Percentiles rank a stretch among this genome's conserved stretches.
These are phyloP conservation scores for Fusarium sp. DNA, from an alignment of 2,329 filamentous ascomycete species.

Conservation along the genomic window DNA sequence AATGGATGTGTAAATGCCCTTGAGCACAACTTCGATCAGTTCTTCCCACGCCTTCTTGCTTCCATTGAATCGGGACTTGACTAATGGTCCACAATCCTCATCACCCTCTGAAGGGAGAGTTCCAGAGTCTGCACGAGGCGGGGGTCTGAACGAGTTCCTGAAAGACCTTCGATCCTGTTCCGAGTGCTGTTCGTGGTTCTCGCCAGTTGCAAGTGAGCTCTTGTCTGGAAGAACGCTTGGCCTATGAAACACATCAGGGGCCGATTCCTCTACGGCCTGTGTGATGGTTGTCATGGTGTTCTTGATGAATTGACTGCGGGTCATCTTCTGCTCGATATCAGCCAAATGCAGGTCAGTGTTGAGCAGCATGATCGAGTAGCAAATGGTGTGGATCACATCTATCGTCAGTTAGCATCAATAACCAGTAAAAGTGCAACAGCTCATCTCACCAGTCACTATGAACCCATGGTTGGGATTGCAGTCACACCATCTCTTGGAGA, in stretches of 20 bases:
- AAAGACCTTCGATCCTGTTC: constrained; percentile 57
- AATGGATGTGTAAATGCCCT: constrained; percentile 92
- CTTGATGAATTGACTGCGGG: constrained; percentile 90
- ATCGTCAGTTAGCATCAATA: constrained; percentile 46
- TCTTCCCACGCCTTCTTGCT: constrained; percentile 84
- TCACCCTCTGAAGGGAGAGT: constrained; percentile 54
- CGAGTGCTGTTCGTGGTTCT: constrained; percentile 48
- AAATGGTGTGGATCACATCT: constrained; percentile 97
- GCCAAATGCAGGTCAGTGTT: constrained; percentile 97
- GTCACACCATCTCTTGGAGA: constrained; percentile 90
- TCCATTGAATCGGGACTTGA: constrained; percentile 81
- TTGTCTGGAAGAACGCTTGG: constrained; percentile 66
- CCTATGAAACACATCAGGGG: constrained; percentile 73
- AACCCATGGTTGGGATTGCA: constrained; percentile 96
- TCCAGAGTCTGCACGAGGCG: constrained; percentile 56
- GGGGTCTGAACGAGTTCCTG: constrained; percentile 64
- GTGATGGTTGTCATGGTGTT: constrained; percentile 94
- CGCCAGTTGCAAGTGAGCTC: constrained; percentile 47
- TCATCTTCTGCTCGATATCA: constrained; percentile 98
- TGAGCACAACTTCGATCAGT: constrained; percentile 90
- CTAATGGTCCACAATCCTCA: constrained; percentile 76
- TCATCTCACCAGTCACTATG: constrained; percentile 79
- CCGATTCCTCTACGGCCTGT: constrained; percentile 79
- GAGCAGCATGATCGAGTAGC: constrained; percentile 93
- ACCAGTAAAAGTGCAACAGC: neutral